phyloP scores from a whole-genome alignment of 495 filamentous ascomycete species.

The Penicillium taxi region DNA sequence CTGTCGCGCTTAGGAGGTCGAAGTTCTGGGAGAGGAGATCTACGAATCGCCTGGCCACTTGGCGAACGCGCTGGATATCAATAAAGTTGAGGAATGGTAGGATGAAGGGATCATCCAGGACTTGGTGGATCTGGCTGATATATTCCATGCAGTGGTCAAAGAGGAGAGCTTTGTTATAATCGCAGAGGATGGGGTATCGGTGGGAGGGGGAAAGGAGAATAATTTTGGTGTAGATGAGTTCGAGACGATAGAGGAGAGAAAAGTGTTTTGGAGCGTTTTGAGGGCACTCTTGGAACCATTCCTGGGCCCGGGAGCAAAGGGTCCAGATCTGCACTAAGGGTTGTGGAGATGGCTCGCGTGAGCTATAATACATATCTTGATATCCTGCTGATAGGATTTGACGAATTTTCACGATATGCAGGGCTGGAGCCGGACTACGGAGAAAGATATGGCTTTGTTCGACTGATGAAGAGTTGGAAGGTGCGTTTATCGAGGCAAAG shows the following conservation, averaged over 20 bases:
- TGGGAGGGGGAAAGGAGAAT: slow-evolving; percentile 72
- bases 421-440: slow-evolving; percentile 41
- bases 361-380: slow-evolving; percentile 68
- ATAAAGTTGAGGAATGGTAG: slow-evolving; percentile 30
- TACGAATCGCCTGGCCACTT: slow-evolving; percentile 28
- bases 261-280: slow-evolving; percentile 48
- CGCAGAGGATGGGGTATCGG: slow-evolving; percentile 51
- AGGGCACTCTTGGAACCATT: slow-evolving; percentile 59
- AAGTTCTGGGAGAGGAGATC: slow-evolving; percentile 25
- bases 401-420: slow-evolving; percentile 68
- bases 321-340: slow-evolving; percentile 52
- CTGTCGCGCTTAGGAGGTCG: slow-evolving; percentile 27
- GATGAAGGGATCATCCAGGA: slow-evolving; percentile 24
- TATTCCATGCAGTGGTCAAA: slow-evolving; percentile 78
- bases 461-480: slow-evolving; percentile 24
- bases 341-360: slow-evolving; percentile 53
- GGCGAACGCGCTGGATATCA: slow-evolving; percentile 35
- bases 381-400: slow-evolving; percentile 75
- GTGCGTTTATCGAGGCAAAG: slow-evolving; percentile 36
- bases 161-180: slow-evolving; percentile 64
- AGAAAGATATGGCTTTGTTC: slow-evolving; percentile 38
- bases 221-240: slow-evolving; percentile 76
- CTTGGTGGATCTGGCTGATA: slow-evolving; percentile 35
- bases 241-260: slow-evolving; percentile 65
- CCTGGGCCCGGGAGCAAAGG: slow-evolving; percentile 54